A percentile compares a stretch with the other conserved stretches of the same genome.
Conservation (phyloP, 169 alveolate species). For the Besnoitia besnoiti region DNA sequence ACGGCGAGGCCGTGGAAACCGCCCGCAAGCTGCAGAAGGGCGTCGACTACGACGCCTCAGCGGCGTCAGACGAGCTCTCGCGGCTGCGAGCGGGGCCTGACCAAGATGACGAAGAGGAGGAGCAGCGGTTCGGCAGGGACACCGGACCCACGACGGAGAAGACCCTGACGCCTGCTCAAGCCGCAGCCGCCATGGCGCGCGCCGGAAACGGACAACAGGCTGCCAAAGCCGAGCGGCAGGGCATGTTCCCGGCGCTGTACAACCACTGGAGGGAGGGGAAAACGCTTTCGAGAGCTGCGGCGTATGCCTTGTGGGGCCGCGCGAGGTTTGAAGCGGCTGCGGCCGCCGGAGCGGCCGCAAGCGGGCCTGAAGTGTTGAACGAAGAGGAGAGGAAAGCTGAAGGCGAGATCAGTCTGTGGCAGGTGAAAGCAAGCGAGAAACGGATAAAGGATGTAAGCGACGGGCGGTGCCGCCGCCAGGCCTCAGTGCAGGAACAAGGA, state of each 20-base stretch:
- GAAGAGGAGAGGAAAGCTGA: constrained; percentile 1
- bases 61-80: neutral
- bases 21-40: neutral
- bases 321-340: constrained; percentile 14
- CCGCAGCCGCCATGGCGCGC: neutral
- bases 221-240: neutral
- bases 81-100: neutral
- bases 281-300: neutral
- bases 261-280: neutral
- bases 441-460: neutral
- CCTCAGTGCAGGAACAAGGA: neutral
- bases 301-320: constrained; percentile 17
- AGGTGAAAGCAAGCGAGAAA: neutral
- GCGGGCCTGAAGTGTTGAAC: neutral
- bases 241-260: constrained; percentile 12
- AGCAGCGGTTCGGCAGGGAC: neutral
- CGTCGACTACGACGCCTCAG: constrained; percentile 16
- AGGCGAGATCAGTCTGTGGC: neutral
- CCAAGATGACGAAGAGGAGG: neutral
- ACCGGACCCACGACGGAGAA: neutral
- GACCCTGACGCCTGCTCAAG: neutral
- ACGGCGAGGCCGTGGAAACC: neutral
- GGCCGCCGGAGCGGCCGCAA: neutral
- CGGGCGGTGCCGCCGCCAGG: neutral
- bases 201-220: neutral